Conservation (phyloP, 768 basidiomycete genomes). For the Xerocomellus chrysenteron region DNA sequence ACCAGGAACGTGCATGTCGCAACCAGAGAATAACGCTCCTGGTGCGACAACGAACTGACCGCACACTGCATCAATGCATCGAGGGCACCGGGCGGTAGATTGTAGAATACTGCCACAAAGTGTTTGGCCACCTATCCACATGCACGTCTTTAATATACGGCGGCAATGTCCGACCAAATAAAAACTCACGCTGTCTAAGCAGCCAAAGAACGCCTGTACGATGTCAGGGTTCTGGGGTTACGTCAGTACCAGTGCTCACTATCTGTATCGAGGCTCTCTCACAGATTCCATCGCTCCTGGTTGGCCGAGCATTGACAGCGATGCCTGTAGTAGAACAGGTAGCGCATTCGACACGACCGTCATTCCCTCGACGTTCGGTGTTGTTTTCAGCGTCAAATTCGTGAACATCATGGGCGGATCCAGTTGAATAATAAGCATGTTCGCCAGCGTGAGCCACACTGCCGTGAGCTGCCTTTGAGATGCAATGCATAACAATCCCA, state of each 20-base stretch:
- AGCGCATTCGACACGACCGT: conserved; percentile 55
- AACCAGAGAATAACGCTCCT: conserved; percentile 84
- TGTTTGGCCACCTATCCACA: conserved; percentile 48
- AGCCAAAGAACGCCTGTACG: conserved; percentile 85
- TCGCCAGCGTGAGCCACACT: conserved; percentile 82
- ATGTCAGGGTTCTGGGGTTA: conserved; percentile 79
- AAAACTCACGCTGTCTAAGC: conserved; percentile 65
- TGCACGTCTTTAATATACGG: neutral
- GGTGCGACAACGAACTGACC: conserved; percentile 61
- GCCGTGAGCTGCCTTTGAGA: conserved; percentile 71
- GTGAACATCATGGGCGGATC: conserved; percentile 59
- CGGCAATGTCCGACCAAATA: neutral
- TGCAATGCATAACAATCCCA: conserved; percentile 76
- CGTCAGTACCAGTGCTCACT: conserved; percentile 6
- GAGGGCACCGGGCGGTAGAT: conserved; percentile 60
- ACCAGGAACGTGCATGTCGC: conserved; percentile 83
- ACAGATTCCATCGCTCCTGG: conserved; percentile 72
- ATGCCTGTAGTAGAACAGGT: conserved; percentile 57
- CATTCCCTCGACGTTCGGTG: conserved; percentile 55
- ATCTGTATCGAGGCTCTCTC: conserved; percentile 24
- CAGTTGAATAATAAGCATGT: conserved; percentile 78
- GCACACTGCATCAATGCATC: conserved; percentile 72
- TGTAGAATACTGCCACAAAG: conserved; percentile 59
- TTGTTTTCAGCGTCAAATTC: conserved; percentile 44
- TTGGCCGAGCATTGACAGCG: conserved; percentile 50